Percentiles rank a stretch among this genome's conserved stretches.
Conservation (phyloP, 495 filamentous ascomycete species). For the Neurospora terricola region DNA sequence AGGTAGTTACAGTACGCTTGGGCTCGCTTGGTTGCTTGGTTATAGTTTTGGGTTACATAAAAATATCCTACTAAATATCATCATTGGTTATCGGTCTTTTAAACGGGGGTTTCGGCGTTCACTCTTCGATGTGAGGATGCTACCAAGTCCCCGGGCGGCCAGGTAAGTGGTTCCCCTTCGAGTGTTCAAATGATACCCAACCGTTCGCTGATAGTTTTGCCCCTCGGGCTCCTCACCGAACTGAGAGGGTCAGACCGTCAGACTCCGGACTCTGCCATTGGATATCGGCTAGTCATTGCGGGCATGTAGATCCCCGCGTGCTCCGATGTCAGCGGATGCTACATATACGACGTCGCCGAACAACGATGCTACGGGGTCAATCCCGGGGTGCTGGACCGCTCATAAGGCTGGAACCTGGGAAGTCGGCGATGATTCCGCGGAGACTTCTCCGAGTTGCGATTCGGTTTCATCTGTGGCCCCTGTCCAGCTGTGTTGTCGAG, state of each 20-base stretch:
- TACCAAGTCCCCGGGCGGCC: not conserved
- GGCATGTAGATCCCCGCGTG: not conserved
- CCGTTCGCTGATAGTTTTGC: not conserved
- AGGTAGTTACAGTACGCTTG: conserved; percentile 1
- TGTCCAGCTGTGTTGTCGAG: not conserved
- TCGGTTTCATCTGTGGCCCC: not conserved
- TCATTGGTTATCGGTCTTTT: not conserved
- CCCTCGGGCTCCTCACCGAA: not conserved
- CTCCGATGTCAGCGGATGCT: not conserved
- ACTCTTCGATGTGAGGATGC: not conserved
- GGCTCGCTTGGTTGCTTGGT: not conserved
- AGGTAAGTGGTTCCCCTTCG: not conserved
- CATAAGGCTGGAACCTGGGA: not conserved
- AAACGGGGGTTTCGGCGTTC: not conserved
- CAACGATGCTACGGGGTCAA: not conserved
- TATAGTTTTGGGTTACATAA: not conserved
- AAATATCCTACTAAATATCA: not conserved
- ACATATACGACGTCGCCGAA: not conserved
- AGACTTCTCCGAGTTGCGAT: not conserved
- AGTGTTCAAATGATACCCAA: not conserved
- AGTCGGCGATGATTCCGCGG: not conserved
- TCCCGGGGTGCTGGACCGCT: not conserved
- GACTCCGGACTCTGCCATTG: not conserved
- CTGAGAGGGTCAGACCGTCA: not conserved
- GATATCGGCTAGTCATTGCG: not conserved